Evolutionary conservation across 2,329 filamentous ascomycete species (phyloP), one percentile per base, ranked within the genome.

Genomic region (Alternaria arbusti): DNA sequence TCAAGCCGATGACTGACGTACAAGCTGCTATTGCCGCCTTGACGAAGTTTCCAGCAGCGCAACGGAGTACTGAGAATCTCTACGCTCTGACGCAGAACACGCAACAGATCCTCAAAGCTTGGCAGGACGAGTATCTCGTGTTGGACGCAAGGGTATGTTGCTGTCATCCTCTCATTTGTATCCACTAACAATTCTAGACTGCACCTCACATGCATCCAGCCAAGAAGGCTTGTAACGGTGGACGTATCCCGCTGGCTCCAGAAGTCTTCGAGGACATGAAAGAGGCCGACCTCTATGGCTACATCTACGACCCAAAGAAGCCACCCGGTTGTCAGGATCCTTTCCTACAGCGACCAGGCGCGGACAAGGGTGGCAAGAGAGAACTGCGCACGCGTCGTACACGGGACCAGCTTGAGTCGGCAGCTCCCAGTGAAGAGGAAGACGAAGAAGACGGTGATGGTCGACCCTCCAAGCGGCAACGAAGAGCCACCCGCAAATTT

Each of bases 231-330:
- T 82, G 81, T 28, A 83, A 83, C 60, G 84, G 84, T 20, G 83
- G 82, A 12, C 80, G 83, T 20, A 74, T 80, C 20, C 84, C 86
- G 11, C 71, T 84, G 25, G 78, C 82, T 12, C 77, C 79, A 6
- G 76, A 80, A n/a, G 73, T 86, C 3, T 88, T 83, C 64, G 87
- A 88, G 70, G 87, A 88, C 67, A 85, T 85, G 75, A 88, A 88
- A 67, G 87, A 89, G 77, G 84, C 87, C 1, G 84, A 85, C 61
- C 78, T 90, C 0, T 90, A 89, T 71, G 86, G 86, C 59, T 89
- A 89, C 73, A 83, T 82, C 32, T 86, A 86, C 72, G 86, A 87
- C 64, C 76, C 84, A 0, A 85, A 85, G 68, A 84, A 83, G 61
- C 69, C 80, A 47, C 77, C 78, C 12, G 84, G 84, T n/a, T 80